Evolutionary conservation across 768 basidiomycete species (phyloP), one percentile per base, ranked within the genome.

Genomic region (Rhizopogon sp.): DNA sequence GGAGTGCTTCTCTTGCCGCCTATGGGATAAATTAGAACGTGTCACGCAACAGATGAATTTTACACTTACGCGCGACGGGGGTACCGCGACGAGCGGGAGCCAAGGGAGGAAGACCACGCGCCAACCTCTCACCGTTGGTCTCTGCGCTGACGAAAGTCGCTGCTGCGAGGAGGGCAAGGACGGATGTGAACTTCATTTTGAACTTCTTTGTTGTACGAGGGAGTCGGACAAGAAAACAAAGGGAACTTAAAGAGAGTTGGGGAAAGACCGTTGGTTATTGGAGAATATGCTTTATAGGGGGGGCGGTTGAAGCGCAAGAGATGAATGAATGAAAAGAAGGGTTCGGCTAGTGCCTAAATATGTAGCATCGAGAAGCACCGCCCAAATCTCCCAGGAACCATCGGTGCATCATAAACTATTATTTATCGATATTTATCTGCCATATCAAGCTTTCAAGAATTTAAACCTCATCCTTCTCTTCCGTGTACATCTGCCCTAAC

Each of bases 41-140:
- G 0, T 25, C 1, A 3, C 47, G 1, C 11, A 8, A 20, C 13
- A 11, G 2, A 31, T 28, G 14, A 0, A 55, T 14, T 6, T 35
- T 8, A 10, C 5, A 70, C 72, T 47, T 53, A 79, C 78, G 51
- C 6, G 25, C 58, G 7, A 69, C 64, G 11, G 67, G 68, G 1
- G 75, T 72, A 1, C 58, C 72, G 22, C 67, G 70, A 45, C 57
- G 66, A 22, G 7, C 44, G n/a, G 82, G 83, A 1, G 78, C 67
- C 1, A 72, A 64, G 16, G 81, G 83, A 29, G 72, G 64, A 4
- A 84, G 66, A 10, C 83, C 82, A 17, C 79, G 80, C 53, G 80
- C 78, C 43, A 85, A 56, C 39, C 83, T 80, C 11, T 75, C 56
- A 0, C 76, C 82, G 51, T 84, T 84, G 46, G 79, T 78, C 52